These are phyloP conservation scores for Euclidium syriacum DNA, from an alignment of 345 rosid species.

Conservation along the genomic window DNA sequence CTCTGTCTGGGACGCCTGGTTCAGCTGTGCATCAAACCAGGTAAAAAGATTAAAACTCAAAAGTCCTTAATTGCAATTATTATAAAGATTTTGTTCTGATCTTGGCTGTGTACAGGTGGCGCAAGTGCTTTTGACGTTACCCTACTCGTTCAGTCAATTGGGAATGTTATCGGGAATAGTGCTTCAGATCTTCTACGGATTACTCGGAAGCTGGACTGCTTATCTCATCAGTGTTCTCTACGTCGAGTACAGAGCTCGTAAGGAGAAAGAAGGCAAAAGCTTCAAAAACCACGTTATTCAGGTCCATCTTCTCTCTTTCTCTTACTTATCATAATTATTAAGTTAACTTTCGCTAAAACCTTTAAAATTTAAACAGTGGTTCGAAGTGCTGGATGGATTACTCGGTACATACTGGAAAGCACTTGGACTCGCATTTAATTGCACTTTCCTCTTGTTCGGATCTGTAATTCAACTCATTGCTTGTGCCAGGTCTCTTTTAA, in stretches of 20 bases:
- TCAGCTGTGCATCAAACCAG: constrained; percentile 97
- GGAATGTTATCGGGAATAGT: constrained; percentile 89
- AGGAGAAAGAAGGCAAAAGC: constrained; percentile 89
- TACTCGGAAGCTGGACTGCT: constrained; percentile 98
- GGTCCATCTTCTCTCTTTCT: constrained; percentile 25
- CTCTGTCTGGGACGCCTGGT: constrained; percentile 99
- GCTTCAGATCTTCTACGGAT: constrained; percentile 82
- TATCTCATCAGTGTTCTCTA: constrained; percentile 96
- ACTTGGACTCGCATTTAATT: constrained; percentile 89
- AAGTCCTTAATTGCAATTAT: neutral
- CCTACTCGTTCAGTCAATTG: constrained; percentile 96
- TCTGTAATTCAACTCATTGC: constrained; percentile 98
- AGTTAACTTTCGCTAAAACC: neutral
- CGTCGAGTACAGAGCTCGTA: constrained; percentile 81
- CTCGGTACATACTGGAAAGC: constrained; percentile 98
- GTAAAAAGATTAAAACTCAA: constrained; percentile 21
- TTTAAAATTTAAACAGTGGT: constrained; percentile 55
- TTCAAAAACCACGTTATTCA: constrained; percentile 96
- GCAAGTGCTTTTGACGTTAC: constrained; percentile 87
- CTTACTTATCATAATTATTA: neutral
- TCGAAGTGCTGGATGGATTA: constrained; percentile 92
- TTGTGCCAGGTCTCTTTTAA: constrained; percentile 66
- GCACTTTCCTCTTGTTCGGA: constrained; percentile 95
- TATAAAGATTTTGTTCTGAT: neutral
- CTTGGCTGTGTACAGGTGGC: constrained; percentile 53